A percentile compares a stretch with the other conserved stretches of the same genome.
Evolutionary conservation across 2,329 filamentous ascomycete species (phyloP).

Genomic region (Helotiales sp.): DNA sequence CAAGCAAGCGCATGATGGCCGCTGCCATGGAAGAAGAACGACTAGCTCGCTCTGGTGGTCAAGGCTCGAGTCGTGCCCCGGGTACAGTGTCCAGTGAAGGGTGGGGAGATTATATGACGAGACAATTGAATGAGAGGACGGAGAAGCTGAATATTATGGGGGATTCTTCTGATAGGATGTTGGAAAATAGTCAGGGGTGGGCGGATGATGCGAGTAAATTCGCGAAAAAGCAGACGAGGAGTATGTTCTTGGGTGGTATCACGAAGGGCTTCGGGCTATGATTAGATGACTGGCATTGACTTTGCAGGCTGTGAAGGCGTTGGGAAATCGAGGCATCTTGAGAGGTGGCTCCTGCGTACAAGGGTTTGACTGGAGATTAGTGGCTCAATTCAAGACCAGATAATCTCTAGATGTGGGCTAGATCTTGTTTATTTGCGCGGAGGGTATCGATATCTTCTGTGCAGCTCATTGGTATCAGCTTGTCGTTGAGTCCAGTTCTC

Average conservation of each 20-base stretch:
- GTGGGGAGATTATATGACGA: slow-evolving; percentile 77
- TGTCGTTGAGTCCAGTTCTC: too few species aligned
- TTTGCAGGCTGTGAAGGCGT: too few species aligned
- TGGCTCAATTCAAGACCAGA: too few species aligned
- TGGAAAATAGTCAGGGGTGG: slow-evolving; percentile 80
- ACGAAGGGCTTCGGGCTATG: slow-evolving; percentile 36
- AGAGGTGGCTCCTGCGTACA: too few species aligned
- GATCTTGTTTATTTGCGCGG: too few species aligned
- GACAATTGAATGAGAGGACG: slow-evolving; percentile 86
- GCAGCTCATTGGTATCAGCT: too few species aligned
- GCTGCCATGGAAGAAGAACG: slow-evolving; percentile 76
- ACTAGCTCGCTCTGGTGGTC: slow-evolving; percentile 46
- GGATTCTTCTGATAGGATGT: slow-evolving; percentile 80
- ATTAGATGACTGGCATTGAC: not conserved
- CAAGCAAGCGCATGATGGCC: slow-evolving; percentile 83
- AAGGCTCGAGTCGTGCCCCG: slow-evolving; percentile 31
- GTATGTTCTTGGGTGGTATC: slow-evolving; percentile 70
- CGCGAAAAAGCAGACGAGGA: slow-evolving; percentile 83
- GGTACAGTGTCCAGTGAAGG: slow-evolving; percentile 49
- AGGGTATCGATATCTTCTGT: too few species aligned
- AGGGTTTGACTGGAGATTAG: too few species aligned
- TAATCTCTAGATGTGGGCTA: too few species aligned
- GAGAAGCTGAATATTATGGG: slow-evolving; percentile 82
- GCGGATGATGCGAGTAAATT: slow-evolving; percentile 87
- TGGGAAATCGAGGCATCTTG: too few species aligned